Percentiles rank a stretch among this genome's conserved stretches.
Conservation (phyloP, 441 rosid genomes). For the Macaranga tanarius region DNA sequence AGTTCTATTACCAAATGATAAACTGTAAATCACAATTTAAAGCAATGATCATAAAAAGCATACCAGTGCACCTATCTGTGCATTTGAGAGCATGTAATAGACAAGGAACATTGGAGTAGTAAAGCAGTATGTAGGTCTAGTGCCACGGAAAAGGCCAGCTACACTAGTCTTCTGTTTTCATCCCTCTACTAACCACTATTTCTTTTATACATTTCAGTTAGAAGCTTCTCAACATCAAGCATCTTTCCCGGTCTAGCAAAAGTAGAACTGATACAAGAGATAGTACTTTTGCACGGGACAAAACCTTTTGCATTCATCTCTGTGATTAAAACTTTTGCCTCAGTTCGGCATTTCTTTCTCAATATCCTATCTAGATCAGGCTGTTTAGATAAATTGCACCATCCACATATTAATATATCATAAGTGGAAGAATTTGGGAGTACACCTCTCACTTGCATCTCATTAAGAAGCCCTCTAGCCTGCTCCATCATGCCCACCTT, state of each 20-base stretch:
- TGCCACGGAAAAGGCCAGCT: conserved; percentile 2
- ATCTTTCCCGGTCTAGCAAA: conserved; percentile 66
- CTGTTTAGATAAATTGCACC: conserved; percentile 59
- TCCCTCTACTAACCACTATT: conserved; percentile 27
- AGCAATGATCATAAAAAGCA: background rate
- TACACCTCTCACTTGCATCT: conserved; percentile 67
- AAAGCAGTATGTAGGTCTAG: background rate
- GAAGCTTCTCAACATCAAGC: conserved; percentile 49
- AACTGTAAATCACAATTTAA: background rate
- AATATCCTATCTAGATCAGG: conserved; percentile 48
- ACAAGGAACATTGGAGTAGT: background rate
- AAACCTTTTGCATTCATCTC: conserved; percentile 79
- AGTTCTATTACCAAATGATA: background rate
- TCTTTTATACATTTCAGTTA: conserved; percentile 51
- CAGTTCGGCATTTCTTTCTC: conserved; percentile 48
- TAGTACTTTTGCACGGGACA: conserved; percentile 58
- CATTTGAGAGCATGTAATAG: conserved; percentile 7
- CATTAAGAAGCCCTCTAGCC: conserved; percentile 75
- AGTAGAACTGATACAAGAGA: conserved; percentile 56
- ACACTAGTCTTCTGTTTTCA: conserved; percentile 1
- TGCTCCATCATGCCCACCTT: conserved; percentile 73
- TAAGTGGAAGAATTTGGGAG: conserved; percentile 68
- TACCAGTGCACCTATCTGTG: conserved; percentile 13
- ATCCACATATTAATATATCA: conserved; percentile 69
- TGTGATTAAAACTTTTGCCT: conserved; percentile 55